Evolutionary conservation across 179 eudicot species (phyloP).

Genomic region (Silene coronaria): DNA sequence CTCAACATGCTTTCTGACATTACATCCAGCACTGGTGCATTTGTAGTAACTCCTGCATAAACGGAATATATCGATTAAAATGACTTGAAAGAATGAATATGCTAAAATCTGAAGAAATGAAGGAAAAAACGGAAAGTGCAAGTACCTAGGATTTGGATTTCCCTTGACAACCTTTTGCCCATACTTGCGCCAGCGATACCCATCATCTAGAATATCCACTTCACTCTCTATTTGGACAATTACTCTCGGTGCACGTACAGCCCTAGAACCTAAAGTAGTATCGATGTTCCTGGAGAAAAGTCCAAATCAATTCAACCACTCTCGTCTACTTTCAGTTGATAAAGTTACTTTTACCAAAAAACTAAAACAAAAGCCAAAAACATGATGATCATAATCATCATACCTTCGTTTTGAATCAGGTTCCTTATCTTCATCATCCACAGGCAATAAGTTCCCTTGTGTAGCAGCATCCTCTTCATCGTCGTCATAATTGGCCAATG

Average conservation of each 20-base stretch:
- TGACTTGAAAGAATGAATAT: background rate
- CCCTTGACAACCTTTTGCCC: conserved; percentile 54
- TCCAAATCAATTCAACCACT: background rate
- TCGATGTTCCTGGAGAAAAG: conserved; percentile 48
- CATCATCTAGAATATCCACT: conserved; percentile 47
- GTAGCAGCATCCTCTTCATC: conserved; percentile 36
- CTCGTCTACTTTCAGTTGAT: background rate
- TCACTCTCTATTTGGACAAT: conserved; percentile 46
- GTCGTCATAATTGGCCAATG: conserved; percentile 37
- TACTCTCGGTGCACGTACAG: conserved; percentile 43
- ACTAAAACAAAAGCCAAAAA: background rate
- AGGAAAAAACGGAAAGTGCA: background rate
- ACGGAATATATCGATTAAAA: background rate
- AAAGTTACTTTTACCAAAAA: background rate
- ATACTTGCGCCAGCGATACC: conserved; percentile 54
- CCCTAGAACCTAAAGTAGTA: conserved; percentile 38
- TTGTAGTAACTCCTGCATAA: conserved; percentile 63
- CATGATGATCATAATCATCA: background rate
- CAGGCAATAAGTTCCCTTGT: conserved; percentile 22
- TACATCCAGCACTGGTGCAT: conserved; percentile 65
- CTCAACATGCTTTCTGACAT: conserved; percentile 66
- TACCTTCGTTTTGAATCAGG: conserved; percentile 37
- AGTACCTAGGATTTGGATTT: conserved; percentile 50
- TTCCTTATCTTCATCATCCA: conserved; percentile 30
- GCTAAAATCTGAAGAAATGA: background rate